Percentiles rank a stretch among this genome's conserved stretches.
Conservation (phyloP, 2,329 filamentous ascomycete genomes). For the Mycocentrospora acerina region DNA sequence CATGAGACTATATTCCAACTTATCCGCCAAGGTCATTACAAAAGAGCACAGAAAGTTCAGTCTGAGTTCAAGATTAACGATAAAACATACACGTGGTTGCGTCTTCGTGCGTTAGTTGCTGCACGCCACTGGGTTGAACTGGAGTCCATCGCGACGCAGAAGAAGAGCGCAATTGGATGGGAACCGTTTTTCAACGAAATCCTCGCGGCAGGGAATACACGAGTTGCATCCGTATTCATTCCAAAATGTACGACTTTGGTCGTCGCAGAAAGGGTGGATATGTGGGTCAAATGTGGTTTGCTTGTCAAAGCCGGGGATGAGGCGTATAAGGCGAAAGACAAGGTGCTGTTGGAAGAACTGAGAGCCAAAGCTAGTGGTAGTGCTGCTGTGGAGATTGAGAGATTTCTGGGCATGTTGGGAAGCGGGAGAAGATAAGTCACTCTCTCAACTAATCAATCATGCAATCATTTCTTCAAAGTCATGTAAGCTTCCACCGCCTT, state of each 20-base stretch:
- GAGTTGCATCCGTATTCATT: slow-evolving; percentile 80
- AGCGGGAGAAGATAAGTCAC: slow-evolving; percentile 11
- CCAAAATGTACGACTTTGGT: slow-evolving; percentile 79
- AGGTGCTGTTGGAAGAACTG: slow-evolving; percentile 71
- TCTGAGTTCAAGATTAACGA: slow-evolving; percentile 92
- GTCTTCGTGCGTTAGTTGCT: slow-evolving; percentile 82
- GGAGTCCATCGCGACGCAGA: slow-evolving; percentile 74
- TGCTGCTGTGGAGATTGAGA: slow-evolving; percentile 78
- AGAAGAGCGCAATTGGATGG: slow-evolving; percentile 94
- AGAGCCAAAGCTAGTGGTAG: slow-evolving; percentile 71
- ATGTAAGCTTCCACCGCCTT: too few species aligned
- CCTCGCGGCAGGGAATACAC: slow-evolving; percentile 84
- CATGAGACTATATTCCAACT: slow-evolving; percentile 93
- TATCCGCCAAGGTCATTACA: slow-evolving; percentile 76
- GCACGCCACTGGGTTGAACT: slow-evolving; percentile 91
- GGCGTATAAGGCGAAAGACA: slow-evolving; percentile 78
- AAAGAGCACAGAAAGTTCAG: slow-evolving; percentile 83
- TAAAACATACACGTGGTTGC: slow-evolving; percentile 84
- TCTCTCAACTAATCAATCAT: too few species aligned
- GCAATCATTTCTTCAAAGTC: too few species aligned
- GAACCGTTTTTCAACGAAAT: slow-evolving; percentile 94
- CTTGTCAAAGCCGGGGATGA: slow-evolving; percentile 87
- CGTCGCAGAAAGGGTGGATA: slow-evolving; percentile 71
- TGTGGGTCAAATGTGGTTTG: slow-evolving; percentile 97
- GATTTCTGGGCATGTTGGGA: slow-evolving; percentile 61